phyloP scores from a whole-genome alignment of 768 basidiomycete genomes.

The Russula virescens region DNA sequence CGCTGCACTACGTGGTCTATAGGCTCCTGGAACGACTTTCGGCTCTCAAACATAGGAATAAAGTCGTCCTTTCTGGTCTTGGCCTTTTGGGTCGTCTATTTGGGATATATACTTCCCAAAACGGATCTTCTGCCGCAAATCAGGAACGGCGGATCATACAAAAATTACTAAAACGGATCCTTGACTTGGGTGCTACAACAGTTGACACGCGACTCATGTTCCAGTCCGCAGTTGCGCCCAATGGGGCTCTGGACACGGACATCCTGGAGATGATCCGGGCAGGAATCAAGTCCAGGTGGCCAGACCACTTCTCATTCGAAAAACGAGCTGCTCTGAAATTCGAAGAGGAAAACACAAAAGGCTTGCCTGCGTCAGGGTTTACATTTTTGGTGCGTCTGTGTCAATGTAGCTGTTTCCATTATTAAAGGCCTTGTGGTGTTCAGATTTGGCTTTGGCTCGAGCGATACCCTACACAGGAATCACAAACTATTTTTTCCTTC shows the following conservation, averaged over 20 bases:
- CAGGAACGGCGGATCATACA: slow-evolving; percentile 52
- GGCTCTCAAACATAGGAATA: slow-evolving; percentile 60
- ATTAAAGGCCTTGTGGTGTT: slow-evolving; percentile 23
- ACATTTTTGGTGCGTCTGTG: slow-evolving; percentile 55
- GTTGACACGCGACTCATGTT: slow-evolving; percentile 61
- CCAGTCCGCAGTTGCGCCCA: slow-evolving; percentile 45
- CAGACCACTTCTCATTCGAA: slow-evolving; percentile 69
- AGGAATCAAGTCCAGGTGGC: slow-evolving; percentile 72
- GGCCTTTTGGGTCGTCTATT: slow-evolving; percentile 53
- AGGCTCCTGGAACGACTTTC: slow-evolving; percentile 61
- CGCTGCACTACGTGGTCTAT: slow-evolving; percentile 49
- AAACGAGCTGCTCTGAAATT: slow-evolving; percentile 47
- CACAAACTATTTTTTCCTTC: slow-evolving; percentile 36
- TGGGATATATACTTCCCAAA: slow-evolving; percentile 37
- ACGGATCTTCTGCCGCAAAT: slow-evolving; percentile 30
- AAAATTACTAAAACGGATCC: slow-evolving; percentile 58
- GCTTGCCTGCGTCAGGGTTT: slow-evolving; percentile 57
- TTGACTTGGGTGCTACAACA: slow-evolving; percentile 71
- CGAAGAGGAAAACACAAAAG: slow-evolving; percentile 42
- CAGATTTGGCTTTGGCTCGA: slow-evolving; percentile 50
- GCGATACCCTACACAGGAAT: slow-evolving; percentile 32
- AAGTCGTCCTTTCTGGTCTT: slow-evolving; percentile 56
- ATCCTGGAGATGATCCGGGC: slow-evolving; percentile 65
- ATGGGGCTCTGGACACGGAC: slow-evolving; percentile 52
- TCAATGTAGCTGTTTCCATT: slow-evolving; percentile 17